These are phyloP conservation scores for Abrus pulchellus DNA, from an alignment of 306 rosid species.

Conservation along the genomic window DNA sequence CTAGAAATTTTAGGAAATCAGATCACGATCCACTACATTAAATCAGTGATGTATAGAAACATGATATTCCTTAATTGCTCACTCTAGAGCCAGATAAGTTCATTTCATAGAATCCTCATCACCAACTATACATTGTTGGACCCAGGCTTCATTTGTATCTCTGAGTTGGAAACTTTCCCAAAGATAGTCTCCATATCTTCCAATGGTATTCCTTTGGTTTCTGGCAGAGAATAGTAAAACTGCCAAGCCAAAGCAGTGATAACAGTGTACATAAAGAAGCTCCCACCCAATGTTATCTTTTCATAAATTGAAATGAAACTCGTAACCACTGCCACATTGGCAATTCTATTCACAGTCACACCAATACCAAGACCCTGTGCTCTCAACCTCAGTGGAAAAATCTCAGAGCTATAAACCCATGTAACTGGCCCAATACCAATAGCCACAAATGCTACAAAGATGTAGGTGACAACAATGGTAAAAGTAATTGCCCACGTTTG, in stretches of 20 bases:
- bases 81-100: neutral
- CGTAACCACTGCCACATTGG: conserved; percentile 57
- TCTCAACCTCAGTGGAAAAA: conserved; percentile 71
- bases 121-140: conserved; percentile 7
- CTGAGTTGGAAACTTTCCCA: conserved; percentile 20
- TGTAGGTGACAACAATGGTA: conserved; percentile 52
- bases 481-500: conserved; percentile 58
- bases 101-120: neutral
- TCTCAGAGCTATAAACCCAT: conserved; percentile 84
- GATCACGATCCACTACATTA: too few species aligned
- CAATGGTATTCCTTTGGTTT: conserved; percentile 79
- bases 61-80: neutral
- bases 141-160: conserved; percentile 1
- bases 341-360: conserved; percentile 68
- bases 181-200: conserved; percentile 75
- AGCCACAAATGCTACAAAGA: conserved; percentile 60
- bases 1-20: too few species aligned
- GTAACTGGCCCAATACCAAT: conserved; percentile 80
- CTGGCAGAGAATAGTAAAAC: conserved; percentile 75
- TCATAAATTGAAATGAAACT: conserved; percentile 66
- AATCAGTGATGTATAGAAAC: neutral
- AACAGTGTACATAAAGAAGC: conserved; percentile 66
- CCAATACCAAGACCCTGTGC: conserved; percentile 73
- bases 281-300: conserved; percentile 75
- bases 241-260: conserved; percentile 57